Evolutionary conservation across 371 early-diverging fungal species (phyloP).

Genomic region (Edhazardia aedis): DNA sequence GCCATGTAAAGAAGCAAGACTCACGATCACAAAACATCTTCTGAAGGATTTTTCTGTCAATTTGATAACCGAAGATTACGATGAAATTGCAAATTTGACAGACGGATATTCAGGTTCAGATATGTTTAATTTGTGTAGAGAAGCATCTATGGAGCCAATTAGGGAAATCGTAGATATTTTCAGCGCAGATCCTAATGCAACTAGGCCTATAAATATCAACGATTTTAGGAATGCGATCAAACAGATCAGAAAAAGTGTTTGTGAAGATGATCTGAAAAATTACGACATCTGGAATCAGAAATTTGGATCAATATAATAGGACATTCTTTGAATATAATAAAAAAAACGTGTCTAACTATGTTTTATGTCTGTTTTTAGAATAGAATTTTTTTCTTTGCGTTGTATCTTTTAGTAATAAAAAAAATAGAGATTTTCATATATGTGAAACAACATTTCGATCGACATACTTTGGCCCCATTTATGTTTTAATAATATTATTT

Average conservation of each 20-base stretch:
- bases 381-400: too few species aligned
- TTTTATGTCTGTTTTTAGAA: too few species aligned
- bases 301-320: constrained; percentile 25
- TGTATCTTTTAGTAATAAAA: too few species aligned
- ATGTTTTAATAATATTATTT: too few species aligned
- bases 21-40: constrained; percentile 51
- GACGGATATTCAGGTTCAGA: constrained; percentile 82
- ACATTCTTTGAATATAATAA: too few species aligned
- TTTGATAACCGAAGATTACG: constrained; percentile 49
- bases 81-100: constrained; percentile 51
- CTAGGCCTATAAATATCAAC: constrained; percentile 30
- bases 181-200: constrained; percentile 11
- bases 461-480: too few species aligned
- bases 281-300: constrained; percentile 44
- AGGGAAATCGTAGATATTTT: constrained; percentile 46
- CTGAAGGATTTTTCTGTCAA: constrained; percentile 44
- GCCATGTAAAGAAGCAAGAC: constrained; percentile 55
- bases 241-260: constrained; percentile 47
- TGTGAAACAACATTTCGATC: too few species aligned
- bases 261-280: constrained; percentile 34
- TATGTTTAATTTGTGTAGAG: constrained; percentile 69
- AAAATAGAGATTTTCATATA: too few species aligned
- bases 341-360: too few species aligned
- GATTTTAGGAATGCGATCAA: constrained; percentile 42
- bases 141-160: constrained; percentile 64